Evolutionary conservation across 441 rosid genomes (phyloP), one percentile per base, ranked within the genome.

Genomic region (Gossypium davidsonii): DNA sequence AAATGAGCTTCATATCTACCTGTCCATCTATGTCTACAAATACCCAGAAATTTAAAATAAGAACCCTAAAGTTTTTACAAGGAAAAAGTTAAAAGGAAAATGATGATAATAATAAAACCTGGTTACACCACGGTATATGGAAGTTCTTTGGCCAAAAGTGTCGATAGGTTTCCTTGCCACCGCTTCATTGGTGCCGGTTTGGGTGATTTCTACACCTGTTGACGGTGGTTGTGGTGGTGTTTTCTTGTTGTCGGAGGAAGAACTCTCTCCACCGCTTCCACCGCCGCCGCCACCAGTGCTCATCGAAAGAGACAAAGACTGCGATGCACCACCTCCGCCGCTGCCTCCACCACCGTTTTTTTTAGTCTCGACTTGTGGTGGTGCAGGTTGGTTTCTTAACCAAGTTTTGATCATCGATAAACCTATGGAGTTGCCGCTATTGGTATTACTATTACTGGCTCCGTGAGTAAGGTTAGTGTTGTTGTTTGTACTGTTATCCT

Each of bases 381-480:
- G 78, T 23, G 88, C 79, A 10, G 89, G 88, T 25, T 90, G 91
- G 85, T 86, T 88, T 39, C 91, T 77, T 57, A 90, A 67, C 98
- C 94, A 92, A 15, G 93, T 82, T 62, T 90, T 90, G 76, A 92
- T 88, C 91, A 88, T 87, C 2, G 98, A 90, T 75, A 92, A 79
- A 14, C 93, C 98, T n/a, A 89, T 76, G 34, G 92, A 81, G 46
- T 42, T 42, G 12, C 46, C 46, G 68, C 79, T 81, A 6, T 21
- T 71, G 17, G 53, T 66, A 12, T 74, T 73, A 48, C 39, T 49
- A 37, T 44, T 42, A 42, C 46, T 42, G 12, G 46, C 46, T 42
- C 46, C 12, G 46, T 42, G 46, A 42, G 46, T 42, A 42, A 42
- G 46, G 46, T 42, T 42, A 42, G 12, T 42, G 46, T 9, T 42